phyloP scores from a whole-genome alignment of 2,329 filamentous ascomycete species.

The Purpureocillium lavendulum region DNA sequence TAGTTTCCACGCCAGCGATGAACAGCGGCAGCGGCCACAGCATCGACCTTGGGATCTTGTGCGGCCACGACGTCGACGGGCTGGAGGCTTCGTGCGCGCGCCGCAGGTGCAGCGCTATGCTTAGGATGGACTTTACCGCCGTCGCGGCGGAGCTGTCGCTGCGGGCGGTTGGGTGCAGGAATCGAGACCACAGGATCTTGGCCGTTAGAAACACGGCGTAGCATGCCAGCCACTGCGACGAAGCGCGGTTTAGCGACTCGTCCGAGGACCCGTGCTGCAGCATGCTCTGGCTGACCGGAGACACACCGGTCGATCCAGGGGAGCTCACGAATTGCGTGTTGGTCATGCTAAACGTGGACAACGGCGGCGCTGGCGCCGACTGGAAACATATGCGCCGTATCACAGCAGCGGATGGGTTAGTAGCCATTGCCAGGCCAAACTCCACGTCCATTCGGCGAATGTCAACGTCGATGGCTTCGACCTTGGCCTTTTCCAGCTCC shows the following conservation, averaged over 20 bases:
- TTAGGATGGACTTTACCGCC: not conserved
- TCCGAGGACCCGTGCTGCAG: too few species aligned
- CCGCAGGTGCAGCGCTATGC: conserved; percentile 1
- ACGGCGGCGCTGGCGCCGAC: too few species aligned
- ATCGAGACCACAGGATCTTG: conserved; percentile 1
- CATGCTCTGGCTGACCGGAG: too few species aligned
- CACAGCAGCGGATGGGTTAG: not conserved
- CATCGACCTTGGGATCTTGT: conserved; percentile 2
- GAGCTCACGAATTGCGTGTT: too few species aligned
- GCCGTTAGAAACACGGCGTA: conserved; percentile 1
- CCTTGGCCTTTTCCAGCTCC: not conserved
- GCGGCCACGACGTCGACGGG: not conserved
- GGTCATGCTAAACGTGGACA: too few species aligned
- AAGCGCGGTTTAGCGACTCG: not conserved
- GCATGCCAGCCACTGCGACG: conserved; percentile 1
- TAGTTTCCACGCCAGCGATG: conserved; percentile 4
- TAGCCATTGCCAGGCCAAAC: not conserved
- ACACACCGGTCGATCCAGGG: too few species aligned
- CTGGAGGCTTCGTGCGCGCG: not conserved
- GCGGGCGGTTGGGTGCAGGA: not conserved
- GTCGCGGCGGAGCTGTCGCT: conserved; percentile 1
- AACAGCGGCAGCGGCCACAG: conserved; percentile 3
- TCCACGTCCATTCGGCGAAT: not conserved
- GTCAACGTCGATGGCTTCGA: not conserved
- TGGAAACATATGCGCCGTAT: not conserved